A percentile compares a stretch with the other conserved stretches of the same genome.
phyloP scores from a whole-genome alignment of 192 early-diverging fungal genomes.

The Rhizophagus prolifer region DNA sequence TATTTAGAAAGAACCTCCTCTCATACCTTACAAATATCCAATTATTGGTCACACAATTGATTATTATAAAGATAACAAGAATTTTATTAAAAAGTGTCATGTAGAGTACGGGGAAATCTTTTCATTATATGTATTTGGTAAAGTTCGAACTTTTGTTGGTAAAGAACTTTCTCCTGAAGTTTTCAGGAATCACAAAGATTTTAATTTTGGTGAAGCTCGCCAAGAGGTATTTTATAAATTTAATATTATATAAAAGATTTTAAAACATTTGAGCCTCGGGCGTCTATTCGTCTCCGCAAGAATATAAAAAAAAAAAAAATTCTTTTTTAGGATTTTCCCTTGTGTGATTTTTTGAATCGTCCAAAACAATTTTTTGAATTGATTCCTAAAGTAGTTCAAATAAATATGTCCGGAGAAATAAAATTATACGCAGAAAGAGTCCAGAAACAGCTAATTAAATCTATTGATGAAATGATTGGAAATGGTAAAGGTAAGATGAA shows the following conservation, averaged over 20 bases:
- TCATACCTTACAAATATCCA: slow-evolving; percentile 14
- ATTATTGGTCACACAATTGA: slow-evolving; percentile 9
- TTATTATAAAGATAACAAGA: background rate
- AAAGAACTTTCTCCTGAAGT: background rate
- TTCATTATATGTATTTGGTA: background rate
- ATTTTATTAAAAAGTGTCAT: background rate
- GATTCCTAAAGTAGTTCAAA: background rate
- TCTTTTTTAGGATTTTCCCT: no score
- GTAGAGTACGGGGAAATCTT: background rate
- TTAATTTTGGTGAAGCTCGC: background rate
- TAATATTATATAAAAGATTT: no score
- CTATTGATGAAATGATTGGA: background rate
- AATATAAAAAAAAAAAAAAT: no score
- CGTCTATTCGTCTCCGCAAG: no score
- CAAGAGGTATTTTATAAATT: no score
- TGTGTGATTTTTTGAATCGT: no score
- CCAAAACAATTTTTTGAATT: no score
- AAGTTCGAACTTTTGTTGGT: background rate
- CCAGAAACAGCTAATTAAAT: background rate
- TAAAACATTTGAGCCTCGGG: no score
- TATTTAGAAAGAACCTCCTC: background rate
- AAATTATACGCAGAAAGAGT: background rate
- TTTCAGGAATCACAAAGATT: background rate
- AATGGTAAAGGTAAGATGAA: background rate
- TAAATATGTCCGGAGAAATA: background rate